These are phyloP conservation scores for Metarhizium brunneum DNA, from an alignment of 2,329 filamentous ascomycete species.

Conservation along the genomic window DNA sequence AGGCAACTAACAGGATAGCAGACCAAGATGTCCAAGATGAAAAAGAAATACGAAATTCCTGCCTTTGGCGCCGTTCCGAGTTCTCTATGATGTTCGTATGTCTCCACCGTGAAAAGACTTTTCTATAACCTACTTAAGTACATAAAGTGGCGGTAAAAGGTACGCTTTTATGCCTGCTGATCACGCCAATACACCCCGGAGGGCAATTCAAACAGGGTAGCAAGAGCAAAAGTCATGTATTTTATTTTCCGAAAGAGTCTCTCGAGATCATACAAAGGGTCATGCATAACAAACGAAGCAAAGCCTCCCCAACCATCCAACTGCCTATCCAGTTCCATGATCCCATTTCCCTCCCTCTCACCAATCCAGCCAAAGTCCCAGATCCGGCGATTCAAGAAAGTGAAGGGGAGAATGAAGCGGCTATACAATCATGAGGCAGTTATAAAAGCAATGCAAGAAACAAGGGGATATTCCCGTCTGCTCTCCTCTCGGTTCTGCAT, in stretches of 20 bases:
- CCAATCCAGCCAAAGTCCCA: neutral
- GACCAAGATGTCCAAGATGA: too few species aligned
- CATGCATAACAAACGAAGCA: neutral
- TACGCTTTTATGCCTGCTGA: too few species aligned
- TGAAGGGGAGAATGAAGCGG: neutral
- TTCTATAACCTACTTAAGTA: too few species aligned
- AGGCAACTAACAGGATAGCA: too few species aligned
- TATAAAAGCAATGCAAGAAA: neutral
- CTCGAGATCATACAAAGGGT: conserved; percentile 10
- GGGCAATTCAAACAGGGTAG: neutral
- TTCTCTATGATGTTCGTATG: too few species aligned
- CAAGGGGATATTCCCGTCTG: neutral
- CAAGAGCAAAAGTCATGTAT: conserved; percentile 4
- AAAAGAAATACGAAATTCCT: too few species aligned
- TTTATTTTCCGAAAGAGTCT: neutral
- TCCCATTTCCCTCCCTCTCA: neutral
- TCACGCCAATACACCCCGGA: too few species aligned
- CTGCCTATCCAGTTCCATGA: neutral
- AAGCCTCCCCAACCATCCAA: conserved; percentile 2
- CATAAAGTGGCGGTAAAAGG: too few species aligned
- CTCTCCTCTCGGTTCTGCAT: neutral
- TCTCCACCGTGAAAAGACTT: too few species aligned
- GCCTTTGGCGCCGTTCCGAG: too few species aligned
- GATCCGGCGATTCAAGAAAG: neutral
- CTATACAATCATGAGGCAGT: neutral